Evolutionary conservation across 352 stramenopile genomes (phyloP), one percentile per base, ranked within the genome.

Genomic region (Globisporangium cystogenes): DNA sequence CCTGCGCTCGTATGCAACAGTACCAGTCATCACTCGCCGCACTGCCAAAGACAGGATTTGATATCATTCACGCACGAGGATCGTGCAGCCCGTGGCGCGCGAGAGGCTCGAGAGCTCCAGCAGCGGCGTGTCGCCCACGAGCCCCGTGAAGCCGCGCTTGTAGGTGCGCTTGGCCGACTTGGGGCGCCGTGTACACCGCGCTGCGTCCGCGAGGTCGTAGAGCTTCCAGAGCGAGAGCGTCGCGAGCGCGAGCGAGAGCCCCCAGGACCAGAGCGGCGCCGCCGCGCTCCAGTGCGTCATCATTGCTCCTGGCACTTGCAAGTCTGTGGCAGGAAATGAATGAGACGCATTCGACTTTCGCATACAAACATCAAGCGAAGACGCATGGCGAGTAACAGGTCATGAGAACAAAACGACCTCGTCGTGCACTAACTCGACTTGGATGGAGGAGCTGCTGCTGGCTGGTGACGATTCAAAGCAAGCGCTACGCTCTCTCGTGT

Each of bases 121-220:
- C 44, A 98, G 64, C 15, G 93, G 93, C 23, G 96, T 99, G 57
- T 97, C 90, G 37, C 93, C 93, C 45, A 99, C 83, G 21, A 98
- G 63, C 10, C 84, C 87, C 37, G 90, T 76, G 51, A 98, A 96
- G 21, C 76, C 81, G 26, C 72, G 56, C 16, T 60, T 63, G 41
- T 69, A 65, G 40, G 26, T 14, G 18, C 33, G 63, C 54, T 39
- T 24, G 27, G 37, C 50, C 18, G 31, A 58, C 58, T 57, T 65
- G 56, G 39, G 65, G 36, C 48, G 67, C 65, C 41, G 67, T 60
- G 57, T 26, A 7, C 60, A 55, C 5, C 39, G 26, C 7, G 45
- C 48, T n/a, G 18, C 31, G 7, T 57, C 48, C 21, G 59, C 53
- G 15, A 92, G 53, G 40, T 92, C 76, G 46, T 82, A 42, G 18